Percentiles rank a stretch among this genome's conserved stretches.
phyloP scores from a whole-genome alignment of 345 rosid species.

The Syzygium jambos region DNA sequence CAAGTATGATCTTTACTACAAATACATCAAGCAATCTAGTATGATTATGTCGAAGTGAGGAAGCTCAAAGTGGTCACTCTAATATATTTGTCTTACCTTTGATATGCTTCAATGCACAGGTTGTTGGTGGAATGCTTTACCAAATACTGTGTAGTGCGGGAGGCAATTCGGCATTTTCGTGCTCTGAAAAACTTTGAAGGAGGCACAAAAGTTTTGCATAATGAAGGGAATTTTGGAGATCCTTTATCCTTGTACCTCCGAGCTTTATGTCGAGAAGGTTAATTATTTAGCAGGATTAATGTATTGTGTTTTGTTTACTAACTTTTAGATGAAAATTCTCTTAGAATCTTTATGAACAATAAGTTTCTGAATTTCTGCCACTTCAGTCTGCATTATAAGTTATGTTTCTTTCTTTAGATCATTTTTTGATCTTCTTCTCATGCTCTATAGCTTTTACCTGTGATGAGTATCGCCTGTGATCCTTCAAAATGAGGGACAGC shows the following conservation, averaged over 20 bases:
- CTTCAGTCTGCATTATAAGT: not conserved
- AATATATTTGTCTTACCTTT: not conserved
- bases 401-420: not conserved
- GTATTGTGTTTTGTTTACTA: not conserved
- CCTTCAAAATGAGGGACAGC: not conserved
- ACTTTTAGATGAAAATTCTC: not conserved
- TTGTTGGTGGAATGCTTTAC: slow-evolving; percentile 93
- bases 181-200: slow-evolving; percentile 78
- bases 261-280: slow-evolving; percentile 97
- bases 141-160: slow-evolving; percentile 70
- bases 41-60: not conserved
- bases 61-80: not conserved
- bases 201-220: slow-evolving; percentile 59
- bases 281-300: not conserved
- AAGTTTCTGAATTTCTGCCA: not conserved
- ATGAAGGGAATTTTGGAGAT: slow-evolving; percentile 78
- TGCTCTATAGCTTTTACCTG: not conserved
- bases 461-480: not conserved
- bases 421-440: not conserved
- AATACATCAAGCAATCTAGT: not conserved
- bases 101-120: slow-evolving; percentile 36
- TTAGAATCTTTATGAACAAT: not conserved
- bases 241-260: slow-evolving; percentile 94
- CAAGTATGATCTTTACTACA: not conserved
- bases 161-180: slow-evolving; percentile 96